phyloP scores from a whole-genome alignment of 805 yeast species.

The Kodamaea sagamina region DNA sequence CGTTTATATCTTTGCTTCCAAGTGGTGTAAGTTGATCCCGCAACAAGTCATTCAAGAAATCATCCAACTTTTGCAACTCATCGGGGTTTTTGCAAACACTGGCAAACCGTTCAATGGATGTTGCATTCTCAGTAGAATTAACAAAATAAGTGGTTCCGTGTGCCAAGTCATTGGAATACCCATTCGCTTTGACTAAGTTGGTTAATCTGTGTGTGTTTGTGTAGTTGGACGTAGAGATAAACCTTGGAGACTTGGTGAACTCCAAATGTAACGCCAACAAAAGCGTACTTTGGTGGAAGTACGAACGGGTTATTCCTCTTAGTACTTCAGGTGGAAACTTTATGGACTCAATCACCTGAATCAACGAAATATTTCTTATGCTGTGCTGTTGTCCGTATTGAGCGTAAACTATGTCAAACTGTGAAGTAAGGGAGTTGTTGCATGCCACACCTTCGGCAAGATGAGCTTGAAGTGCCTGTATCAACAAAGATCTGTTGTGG shows the following conservation, averaged over 20 bases:
- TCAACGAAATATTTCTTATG: conserved; percentile 19
- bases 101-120: conserved; percentile 17
- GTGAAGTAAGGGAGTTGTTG: conserved; percentile 15
- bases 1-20: conserved; percentile 23
- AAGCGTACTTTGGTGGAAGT: conserved; percentile 31
- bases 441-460: conserved; percentile 20
- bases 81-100: conserved; percentile 10
- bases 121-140: conserved; percentile 22
- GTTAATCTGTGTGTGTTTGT: conserved; percentile 2
- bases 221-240: conserved; percentile 26
- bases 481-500: conserved; percentile 21
- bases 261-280: conserved; percentile 32
- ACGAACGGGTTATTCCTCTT: conserved; percentile 18
- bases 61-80: conserved; percentile 18
- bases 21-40: conserved; percentile 13
- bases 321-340: conserved; percentile 16
- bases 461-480: conserved; percentile 29
- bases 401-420: conserved; percentile 25
- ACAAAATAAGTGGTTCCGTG: conserved; percentile 25
- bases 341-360: conserved; percentile 18
- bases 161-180: conserved; percentile 30
- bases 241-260: conserved; percentile 26
- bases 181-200: conserved; percentile 2
- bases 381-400: conserved; percentile 21
- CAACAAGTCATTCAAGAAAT: conserved; percentile 20